These are phyloP conservation scores for Sclerotinia glacialis DNA, from an alignment of 2,329 filamentous ascomycete genomes.

Conservation along the genomic window DNA sequence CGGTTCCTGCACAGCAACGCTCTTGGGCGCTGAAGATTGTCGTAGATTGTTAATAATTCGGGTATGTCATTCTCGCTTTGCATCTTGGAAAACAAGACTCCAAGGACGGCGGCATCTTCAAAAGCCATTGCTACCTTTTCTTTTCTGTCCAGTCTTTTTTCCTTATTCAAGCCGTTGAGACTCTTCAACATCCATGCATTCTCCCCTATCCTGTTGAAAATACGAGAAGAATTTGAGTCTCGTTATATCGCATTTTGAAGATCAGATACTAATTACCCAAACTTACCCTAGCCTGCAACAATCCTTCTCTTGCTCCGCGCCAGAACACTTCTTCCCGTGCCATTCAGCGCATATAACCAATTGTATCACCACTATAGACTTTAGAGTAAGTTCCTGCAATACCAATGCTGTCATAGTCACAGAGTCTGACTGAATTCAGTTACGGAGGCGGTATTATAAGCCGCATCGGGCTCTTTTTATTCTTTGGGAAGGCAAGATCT, in stretches of 20 bases:
- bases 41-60: slow-evolving; percentile 53
- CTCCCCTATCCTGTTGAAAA: neutral
- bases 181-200: neutral
- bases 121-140: slow-evolving; percentile 52
- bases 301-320: no score
- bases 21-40: slow-evolving; percentile 54
- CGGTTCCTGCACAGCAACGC: slow-evolving; percentile 32
- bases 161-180: no score
- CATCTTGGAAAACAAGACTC: slow-evolving; percentile 48
- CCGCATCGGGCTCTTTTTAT: neutral
- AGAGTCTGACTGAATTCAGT: neutral
- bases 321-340: neutral
- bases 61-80: slow-evolving; percentile 47
- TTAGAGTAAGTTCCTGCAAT: neutral
- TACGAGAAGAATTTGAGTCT: no score
- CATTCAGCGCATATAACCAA: neutral
- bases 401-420: no score
- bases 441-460: neutral
- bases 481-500: neutral
- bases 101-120: slow-evolving; percentile 58
- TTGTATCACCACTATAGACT: neutral
- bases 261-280: neutral
- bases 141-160: neutral
- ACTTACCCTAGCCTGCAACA: neutral
- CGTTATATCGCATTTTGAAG: no score